Evolutionary conservation across 768 basidiomycete genomes (phyloP).

Genomic region (Leucocoprinus leucothites): DNA sequence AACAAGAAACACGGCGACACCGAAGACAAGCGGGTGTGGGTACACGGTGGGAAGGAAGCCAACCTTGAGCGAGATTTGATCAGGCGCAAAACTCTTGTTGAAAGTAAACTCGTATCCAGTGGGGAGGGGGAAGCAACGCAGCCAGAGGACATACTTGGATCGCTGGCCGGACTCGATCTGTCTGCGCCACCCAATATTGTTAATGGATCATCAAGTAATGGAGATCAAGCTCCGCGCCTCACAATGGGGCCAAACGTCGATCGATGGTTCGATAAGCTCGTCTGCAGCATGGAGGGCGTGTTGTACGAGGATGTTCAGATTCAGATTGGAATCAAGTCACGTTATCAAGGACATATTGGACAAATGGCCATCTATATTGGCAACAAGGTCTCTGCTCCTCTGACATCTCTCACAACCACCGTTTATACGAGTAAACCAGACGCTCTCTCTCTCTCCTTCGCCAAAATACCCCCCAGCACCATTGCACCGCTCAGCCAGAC

Average conservation of each 20-base stretch:
- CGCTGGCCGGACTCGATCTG: conserved; percentile 82
- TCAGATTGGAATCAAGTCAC: conserved; percentile 94
- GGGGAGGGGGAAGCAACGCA: conserved; percentile 36
- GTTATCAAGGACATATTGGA: conserved; percentile 92
- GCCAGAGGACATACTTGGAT: conserved; percentile 57
- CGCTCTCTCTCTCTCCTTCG: conserved; percentile 78
- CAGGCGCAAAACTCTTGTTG: conserved; percentile 43
- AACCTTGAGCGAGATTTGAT: conserved; percentile 74
- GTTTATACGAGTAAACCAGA: conserved; percentile 71
- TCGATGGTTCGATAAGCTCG: conserved; percentile 86
- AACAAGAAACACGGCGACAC: conserved; percentile 89
- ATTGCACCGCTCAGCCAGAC: conserved; percentile 84
- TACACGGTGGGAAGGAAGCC: conserved; percentile 91
- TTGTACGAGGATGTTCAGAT: conserved; percentile 95
- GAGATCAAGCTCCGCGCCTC: conserved; percentile 49
- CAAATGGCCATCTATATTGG: conserved; percentile 94
- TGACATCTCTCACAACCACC: conserved; percentile 87
- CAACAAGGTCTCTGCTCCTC: conserved; percentile 88
- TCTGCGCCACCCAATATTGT: conserved; percentile 24
- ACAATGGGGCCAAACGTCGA: conserved; percentile 73
- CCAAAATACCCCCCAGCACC: conserved; percentile 84
- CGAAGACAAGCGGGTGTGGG: conserved; percentile 95
- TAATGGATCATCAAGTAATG: conserved; percentile 17
- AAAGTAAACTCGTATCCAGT: conserved; percentile 21
- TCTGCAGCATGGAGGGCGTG: conserved; percentile 78